These are phyloP conservation scores for Tuber microsphaerosporum DNA, from an alignment of 495 filamentous ascomycete species.

Conservation along the genomic window DNA sequence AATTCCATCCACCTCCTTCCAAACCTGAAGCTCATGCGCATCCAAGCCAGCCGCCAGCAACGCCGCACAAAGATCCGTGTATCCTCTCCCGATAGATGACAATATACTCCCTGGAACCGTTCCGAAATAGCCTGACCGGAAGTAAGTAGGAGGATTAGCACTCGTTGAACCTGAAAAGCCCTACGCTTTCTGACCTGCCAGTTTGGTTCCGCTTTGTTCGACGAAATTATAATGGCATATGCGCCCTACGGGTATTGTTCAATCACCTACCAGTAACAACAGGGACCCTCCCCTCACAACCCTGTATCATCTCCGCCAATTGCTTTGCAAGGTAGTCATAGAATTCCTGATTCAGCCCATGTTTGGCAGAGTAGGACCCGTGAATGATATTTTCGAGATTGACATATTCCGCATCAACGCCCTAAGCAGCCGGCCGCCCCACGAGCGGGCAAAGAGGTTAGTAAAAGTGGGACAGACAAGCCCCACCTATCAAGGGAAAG, in stretches of 20 bases:
- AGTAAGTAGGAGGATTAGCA: background rate
- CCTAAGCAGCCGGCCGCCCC: slow-evolving; percentile 39
- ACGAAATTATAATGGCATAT: background rate
- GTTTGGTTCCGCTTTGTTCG: background rate
- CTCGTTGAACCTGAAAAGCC: background rate
- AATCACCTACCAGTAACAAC: slow-evolving; percentile 54
- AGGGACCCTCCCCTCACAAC: slow-evolving; percentile 65
- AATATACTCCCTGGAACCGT: slow-evolving; percentile 58
- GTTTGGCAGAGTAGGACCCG: slow-evolving; percentile 59
- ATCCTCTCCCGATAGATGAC: slow-evolving; percentile 73
- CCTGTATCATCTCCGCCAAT: slow-evolving; percentile 60
- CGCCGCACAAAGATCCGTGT: slow-evolving; percentile 83
- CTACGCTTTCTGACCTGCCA: background rate
- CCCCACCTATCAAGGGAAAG: background rate
- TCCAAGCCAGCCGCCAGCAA: slow-evolving; percentile 69
- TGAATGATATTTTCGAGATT: slow-evolving; percentile 53
- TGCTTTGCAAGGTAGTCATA: slow-evolving; percentile 62
- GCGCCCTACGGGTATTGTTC: background rate
- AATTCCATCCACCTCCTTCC: slow-evolving; percentile 91
- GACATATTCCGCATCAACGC: slow-evolving; percentile 76
- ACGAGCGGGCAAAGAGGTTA: background rate
- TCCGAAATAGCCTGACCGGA: slow-evolving; percentile 65
- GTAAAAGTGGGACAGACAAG: background rate
- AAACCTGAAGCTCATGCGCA: slow-evolving; percentile 77
- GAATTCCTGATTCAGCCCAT: slow-evolving; percentile 68